Evolutionary conservation across 345 rosid species (phyloP), one percentile per base, ranked within the genome.

Genomic region (Aquilaria sinensis): DNA sequence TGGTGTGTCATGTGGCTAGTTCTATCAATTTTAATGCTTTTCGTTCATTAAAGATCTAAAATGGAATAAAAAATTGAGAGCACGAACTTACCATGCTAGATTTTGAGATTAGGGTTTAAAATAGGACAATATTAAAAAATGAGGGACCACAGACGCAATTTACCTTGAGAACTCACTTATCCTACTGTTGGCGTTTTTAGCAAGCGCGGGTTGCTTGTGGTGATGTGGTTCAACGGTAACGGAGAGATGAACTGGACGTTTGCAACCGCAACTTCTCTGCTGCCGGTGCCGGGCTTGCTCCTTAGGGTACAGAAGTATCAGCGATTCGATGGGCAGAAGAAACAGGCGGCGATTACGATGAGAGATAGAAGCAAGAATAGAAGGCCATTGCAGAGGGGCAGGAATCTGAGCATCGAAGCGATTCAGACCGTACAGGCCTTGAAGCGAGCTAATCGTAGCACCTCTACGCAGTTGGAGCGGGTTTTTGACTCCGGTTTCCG

Each of bases 361-460:
- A 82, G 80, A 34, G 89, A 81, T 77, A 72, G 96, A 50, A 75
- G 88, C 80, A 80, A 78, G 74, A 90, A 90, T 78, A 72, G 89
- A 57, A 83, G 78, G 80, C 93, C 85, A 51, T 71, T 88, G 57
- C 92, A 82, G 79, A 81, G 74, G 77, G 89, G 97, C 65, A 77
- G 97, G 66, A 78, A 76, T 75, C 88, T 87, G 64, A 90, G 97
- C 80, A 85, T 78, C 65, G 97, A 90, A 73, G 89, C 92, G 11
- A 90, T 90, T 58, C 95, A 90, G 62, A 74, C 85, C 0, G 83
- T 90, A 30, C 97, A 90, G 69, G 73, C 90, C 11, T 77, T 83
- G 69, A 90, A 90, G 72, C 81, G 92, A 72, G 90, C 85, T 60
- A 75, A 71, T 64, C 74, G 61, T 52, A 57, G 47, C 60, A 49